A percentile compares a stretch with the other conserved stretches of the same genome.
Evolutionary conservation across 2,329 filamentous ascomycete species (phyloP).

Genomic region (Trichoderma sp.): DNA sequence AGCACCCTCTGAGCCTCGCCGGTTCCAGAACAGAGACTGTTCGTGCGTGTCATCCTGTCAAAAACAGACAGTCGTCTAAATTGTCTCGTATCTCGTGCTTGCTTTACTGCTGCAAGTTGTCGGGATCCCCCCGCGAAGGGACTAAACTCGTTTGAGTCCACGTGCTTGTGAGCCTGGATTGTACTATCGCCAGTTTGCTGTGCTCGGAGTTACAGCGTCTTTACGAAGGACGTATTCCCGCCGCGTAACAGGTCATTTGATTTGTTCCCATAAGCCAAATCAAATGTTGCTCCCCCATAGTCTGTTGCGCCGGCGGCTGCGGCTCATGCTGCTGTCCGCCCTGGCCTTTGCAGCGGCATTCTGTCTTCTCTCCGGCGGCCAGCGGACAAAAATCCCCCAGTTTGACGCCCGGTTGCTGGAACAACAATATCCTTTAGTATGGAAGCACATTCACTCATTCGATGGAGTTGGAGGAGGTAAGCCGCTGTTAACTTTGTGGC

Average conservation of each 20-base stretch:
- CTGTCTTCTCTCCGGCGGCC: background rate
- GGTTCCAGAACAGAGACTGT: background rate
- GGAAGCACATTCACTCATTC: conserved; percentile 23
- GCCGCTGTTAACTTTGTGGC: conserved; percentile 7
- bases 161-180: background rate
- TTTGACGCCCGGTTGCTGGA: conserved; percentile 2
- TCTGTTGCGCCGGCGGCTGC: conserved; percentile 6
- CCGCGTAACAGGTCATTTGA: background rate
- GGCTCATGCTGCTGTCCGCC: background rate
- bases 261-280: background rate
- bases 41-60: background rate
- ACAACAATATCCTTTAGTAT: conserved; percentile 22
- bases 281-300: background rate
- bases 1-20: background rate
- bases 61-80: background rate
- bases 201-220: background rate
- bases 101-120: background rate
- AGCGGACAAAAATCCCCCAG: background rate
- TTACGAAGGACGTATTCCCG: background rate
- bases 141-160: background rate
- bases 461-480: conserved; percentile 24
- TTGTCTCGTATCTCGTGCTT: conserved; percentile 4
- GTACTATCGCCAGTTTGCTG: background rate
- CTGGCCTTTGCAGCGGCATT: background rate
- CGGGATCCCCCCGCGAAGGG: background rate